These are phyloP conservation scores for Fraxinus floribunda DNA, from an alignment of 305 asterid genomes.

Conservation along the genomic window DNA sequence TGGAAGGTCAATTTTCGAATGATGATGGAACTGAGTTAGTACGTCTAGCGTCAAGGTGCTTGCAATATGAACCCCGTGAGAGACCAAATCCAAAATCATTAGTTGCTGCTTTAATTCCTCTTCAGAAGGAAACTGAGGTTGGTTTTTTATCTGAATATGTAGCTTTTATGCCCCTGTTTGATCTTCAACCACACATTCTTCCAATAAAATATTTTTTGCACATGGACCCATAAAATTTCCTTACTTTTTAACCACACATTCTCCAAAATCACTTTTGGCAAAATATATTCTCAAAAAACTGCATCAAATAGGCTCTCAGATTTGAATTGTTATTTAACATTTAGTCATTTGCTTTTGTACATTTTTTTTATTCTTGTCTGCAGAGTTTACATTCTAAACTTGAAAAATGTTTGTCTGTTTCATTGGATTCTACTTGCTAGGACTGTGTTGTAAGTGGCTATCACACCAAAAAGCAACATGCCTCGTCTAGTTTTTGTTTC, in stretches of 20 bases:
- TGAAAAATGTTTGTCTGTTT: not conserved
- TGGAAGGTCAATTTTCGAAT: slow-evolving; percentile 89
- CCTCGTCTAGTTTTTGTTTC: not conserved
- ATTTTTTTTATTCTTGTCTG: not conserved
- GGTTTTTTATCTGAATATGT: slow-evolving; percentile 21
- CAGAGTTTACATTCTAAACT: not conserved
- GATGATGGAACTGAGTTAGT: slow-evolving; percentile 86
- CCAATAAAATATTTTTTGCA: not conserved
- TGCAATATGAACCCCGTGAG: slow-evolving; percentile 94
- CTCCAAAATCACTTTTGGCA: not conserved
- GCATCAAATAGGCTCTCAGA: not conserved
- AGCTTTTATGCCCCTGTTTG: not conserved
- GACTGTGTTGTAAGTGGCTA: not conserved
- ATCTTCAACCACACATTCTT: not conserved
- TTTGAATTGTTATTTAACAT: not conserved
- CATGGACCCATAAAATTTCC: not conserved
- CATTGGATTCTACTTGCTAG: not conserved
- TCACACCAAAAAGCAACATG: not conserved
- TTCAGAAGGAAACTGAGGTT: slow-evolving; percentile 96
- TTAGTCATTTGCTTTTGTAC: not conserved
- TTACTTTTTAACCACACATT: not conserved
- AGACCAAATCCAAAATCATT: slow-evolving; percentile 87
- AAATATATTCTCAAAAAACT: not conserved
- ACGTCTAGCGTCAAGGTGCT: slow-evolving; percentile 89
- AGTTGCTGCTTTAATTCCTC: slow-evolving; percentile 80